Base-by-base conservation (phyloP, 345 rosid species). In the Camelina sativa region DNA sequence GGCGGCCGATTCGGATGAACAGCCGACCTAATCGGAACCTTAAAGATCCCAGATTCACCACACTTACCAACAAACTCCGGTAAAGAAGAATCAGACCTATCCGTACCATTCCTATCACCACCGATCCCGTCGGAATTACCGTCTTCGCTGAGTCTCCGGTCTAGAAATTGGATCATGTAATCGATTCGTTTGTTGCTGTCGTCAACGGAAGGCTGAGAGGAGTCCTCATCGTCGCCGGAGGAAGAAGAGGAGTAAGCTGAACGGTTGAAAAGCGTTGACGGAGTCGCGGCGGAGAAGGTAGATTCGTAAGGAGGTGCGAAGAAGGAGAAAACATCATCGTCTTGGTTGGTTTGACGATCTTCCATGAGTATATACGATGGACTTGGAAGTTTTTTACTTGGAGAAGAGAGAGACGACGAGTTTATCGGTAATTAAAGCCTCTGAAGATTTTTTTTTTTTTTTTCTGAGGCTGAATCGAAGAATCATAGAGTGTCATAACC, bases 131-230 rank as follows among this genome's bases (percentile, higher is more conserved):
- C 50, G 76, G 41, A 38, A 60, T 55, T 79, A 62, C 41, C 78
- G 71, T 35, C 53, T 77, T 60, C 59, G 80, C 57, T 53, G 52
- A 91, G 90, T 73, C 91, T 85, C 28, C 96, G 87, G 80, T 94
- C 97, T 3, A 94, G 84, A 82, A 94, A 91, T 11, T 90, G 90
- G 74, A 94, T 87, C 97, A 90, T 94, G 88, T 80, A 84, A 67
- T 94, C 97, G 72, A 94, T 91, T 48, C 97, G 96, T 41, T 81
- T 85, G 79, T 76, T 76, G 63, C 92, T 84, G 69, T 90, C 83
- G 61, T 87, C 86, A 60, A 87, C 53, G n/a, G 87, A 80, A n/a
- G 83, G 79, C 47, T 73, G 84, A 2, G 76, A 71, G 17, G n/a
- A 12, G 13, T 11, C 8, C 6, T 41, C 66, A 11, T 80, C 90